These are phyloP conservation scores for Annulohypoxylon moriforme DNA, from an alignment of 495 filamentous ascomycete species.

Conservation along the genomic window DNA sequence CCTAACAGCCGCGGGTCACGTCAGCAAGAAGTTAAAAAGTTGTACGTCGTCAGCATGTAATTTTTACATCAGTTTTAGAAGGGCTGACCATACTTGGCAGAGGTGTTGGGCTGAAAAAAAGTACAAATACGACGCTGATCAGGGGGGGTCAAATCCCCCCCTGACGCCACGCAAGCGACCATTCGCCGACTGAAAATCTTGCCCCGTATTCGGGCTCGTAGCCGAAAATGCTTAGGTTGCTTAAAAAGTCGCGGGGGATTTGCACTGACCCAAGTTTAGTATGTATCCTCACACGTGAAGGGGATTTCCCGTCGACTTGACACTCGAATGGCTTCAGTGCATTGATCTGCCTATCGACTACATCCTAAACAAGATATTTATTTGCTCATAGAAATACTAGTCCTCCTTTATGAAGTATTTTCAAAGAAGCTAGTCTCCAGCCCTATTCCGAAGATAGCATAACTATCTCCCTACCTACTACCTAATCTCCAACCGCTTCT, in stretches of 20 bases:
- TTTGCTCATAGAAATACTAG: constrained; percentile 7
- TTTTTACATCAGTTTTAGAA: neutral
- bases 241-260: constrained; percentile 6
- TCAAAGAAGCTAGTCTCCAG: neutral
- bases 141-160: constrained; percentile 9
- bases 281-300: neutral
- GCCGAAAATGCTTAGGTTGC: constrained; percentile 6
- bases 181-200: constrained; percentile 10
- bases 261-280: neutral
- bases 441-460: too few species aligned
- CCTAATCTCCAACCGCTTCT: too few species aligned
- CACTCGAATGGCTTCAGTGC: neutral
- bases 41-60: neutral
- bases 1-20: constrained; percentile 17
- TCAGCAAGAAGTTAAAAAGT: constrained; percentile 9
- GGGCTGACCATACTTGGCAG: neutral
- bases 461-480: neutral
- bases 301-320: neutral
- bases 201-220: constrained; percentile 10
- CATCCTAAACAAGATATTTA: neutral
- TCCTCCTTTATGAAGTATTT: neutral
- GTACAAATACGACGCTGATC: constrained; percentile 23
- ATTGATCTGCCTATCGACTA: neutral
- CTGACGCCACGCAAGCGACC: constrained; percentile 1
- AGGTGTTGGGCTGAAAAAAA: constrained; percentile 6